Conservation (phyloP, 495 filamentous ascomycete genomes). For the Neurospora terricola region DNA sequence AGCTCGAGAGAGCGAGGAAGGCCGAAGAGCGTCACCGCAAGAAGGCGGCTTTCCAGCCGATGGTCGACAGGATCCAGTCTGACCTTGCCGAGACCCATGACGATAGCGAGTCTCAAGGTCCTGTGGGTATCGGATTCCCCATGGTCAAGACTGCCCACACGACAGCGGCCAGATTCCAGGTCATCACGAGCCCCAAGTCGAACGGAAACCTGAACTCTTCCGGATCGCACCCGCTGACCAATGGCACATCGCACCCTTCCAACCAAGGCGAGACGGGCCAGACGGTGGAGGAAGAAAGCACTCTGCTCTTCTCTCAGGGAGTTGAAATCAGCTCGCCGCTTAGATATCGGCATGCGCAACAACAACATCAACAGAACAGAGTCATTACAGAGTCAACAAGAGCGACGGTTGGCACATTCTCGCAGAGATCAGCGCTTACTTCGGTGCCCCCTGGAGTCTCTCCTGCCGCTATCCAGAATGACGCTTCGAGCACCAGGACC, state of each 20-base stretch:
- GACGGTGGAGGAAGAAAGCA: constrained; percentile 46
- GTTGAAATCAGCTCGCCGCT: not conserved
- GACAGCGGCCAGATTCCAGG: constrained; percentile 36
- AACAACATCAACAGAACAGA: not conserved
- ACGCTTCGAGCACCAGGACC: constrained; percentile 81
- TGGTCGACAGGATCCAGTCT: constrained; percentile 26
- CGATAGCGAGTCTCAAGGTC: constrained; percentile 38
- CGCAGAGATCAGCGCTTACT: constrained; percentile 65
- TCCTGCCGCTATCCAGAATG: constrained; percentile 65
- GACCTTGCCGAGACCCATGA: constrained; percentile 20
- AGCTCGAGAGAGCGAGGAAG: constrained; percentile 58
- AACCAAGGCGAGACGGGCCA: constrained; percentile 42
- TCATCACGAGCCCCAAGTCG: constrained; percentile 37
- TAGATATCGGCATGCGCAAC: not conserved
- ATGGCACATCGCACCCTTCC: constrained; percentile 57
- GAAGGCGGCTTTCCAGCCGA: constrained; percentile 37
- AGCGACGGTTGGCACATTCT: constrained; percentile 34
- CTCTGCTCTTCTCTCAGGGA: not conserved
- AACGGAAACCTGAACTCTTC: constrained; percentile 41
- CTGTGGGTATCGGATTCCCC: constrained; percentile 50
- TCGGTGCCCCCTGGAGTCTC: constrained; percentile 68
- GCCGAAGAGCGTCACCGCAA: constrained; percentile 51
- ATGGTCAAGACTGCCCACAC: constrained; percentile 37
- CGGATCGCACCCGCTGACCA: constrained; percentile 44
- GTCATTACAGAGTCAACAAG: constrained; percentile 16